Evolutionary conservation across 2,329 filamentous ascomycete genomes (phyloP).

Genomic region (Trichophyton verrucosum): DNA sequence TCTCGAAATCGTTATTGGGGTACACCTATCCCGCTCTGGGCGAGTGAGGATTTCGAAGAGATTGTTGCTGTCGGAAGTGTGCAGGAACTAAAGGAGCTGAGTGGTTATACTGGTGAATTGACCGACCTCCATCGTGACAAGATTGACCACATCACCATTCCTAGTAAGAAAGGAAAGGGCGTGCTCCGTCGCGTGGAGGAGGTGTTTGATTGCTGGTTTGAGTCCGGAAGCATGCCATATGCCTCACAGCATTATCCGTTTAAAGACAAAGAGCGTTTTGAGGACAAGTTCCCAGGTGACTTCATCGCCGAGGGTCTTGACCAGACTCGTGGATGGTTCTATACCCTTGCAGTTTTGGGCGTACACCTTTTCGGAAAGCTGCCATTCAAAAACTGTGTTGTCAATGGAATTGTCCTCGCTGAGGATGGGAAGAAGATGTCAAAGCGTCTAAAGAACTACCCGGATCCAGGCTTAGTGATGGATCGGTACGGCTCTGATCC

Average conservation of each 20-base stretch:
- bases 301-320: slow-evolving; percentile 91
- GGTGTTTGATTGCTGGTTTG: slow-evolving; percentile 95
- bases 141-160: slow-evolving; percentile 88
- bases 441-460: slow-evolving; percentile 92
- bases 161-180: slow-evolving; percentile 76
- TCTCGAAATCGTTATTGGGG: slow-evolving; percentile 93
- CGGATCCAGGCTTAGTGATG: slow-evolving; percentile 73
- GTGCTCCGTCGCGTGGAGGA: slow-evolving; percentile 68
- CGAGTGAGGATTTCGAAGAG: slow-evolving; percentile 78
- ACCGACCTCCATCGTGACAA: slow-evolving; percentile 84
- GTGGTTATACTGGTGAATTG: slow-evolving; percentile 72
- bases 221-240: slow-evolving; percentile 93
- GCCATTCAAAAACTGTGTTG: slow-evolving; percentile 92
- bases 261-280: slow-evolving; percentile 69
- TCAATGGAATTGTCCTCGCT: slow-evolving; percentile 85
- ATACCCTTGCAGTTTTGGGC: slow-evolving; percentile 77
- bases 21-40: slow-evolving; percentile 83
- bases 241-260: slow-evolving; percentile 86
- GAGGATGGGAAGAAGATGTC: slow-evolving; percentile 99
- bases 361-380: slow-evolving; percentile 74
- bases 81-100: slow-evolving; percentile 69
- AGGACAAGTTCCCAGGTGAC: slow-evolving; percentile 73
- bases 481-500: slow-evolving; percentile 83
- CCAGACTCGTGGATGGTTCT: slow-evolving; percentile 95
- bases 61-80: slow-evolving; percentile 76